Conservation (phyloP, 2,329 filamentous ascomycete species). For the Penicillium griseofulvum region DNA sequence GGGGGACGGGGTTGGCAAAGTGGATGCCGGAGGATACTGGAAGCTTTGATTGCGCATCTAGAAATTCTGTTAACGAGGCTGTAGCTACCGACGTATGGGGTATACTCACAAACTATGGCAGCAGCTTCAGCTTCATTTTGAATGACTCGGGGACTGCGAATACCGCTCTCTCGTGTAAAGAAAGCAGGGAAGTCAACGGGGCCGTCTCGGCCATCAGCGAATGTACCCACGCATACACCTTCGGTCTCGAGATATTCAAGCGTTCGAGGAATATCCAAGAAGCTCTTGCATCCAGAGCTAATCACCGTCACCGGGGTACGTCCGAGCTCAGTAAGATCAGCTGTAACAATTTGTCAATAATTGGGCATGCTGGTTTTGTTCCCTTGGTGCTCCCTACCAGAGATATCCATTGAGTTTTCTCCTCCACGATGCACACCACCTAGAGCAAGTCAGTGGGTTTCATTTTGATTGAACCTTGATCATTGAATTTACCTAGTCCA, state of each 20-base stretch:
- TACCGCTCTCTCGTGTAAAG: conserved; percentile 83
- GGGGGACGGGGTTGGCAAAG: conserved; percentile 85
- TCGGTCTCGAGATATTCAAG: conserved; percentile 75
- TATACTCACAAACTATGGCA: conserved; percentile 68
- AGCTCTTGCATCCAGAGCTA: conserved; percentile 90
- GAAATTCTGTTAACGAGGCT: conserved; percentile 3
- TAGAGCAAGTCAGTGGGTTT: conserved; percentile 21
- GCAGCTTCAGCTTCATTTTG: conserved; percentile 78
- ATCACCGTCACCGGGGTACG: conserved; percentile 85
- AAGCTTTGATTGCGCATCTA: conserved; percentile 69
- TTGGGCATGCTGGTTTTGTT: background rate
- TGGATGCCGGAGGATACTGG: conserved; percentile 74
- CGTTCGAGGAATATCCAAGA: conserved; percentile 86
- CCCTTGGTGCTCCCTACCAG: conserved; percentile 41
- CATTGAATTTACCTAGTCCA: conserved; percentile 60
- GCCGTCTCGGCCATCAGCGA: conserved; percentile 73
- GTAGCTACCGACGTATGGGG: background rate
- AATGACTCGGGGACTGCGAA: conserved; percentile 73
- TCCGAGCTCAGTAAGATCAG: conserved; percentile 90
- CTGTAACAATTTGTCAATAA: conserved; percentile 38
- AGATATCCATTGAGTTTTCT: conserved; percentile 85
- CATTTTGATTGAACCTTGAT: too few relatives aligned
- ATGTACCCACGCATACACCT: conserved; percentile 78
- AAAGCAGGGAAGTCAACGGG: conserved; percentile 87
- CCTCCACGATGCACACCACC: conserved; percentile 88